phyloP scores from a whole-genome alignment of 805 yeast species.

The Yarrowia sp. region DNA sequence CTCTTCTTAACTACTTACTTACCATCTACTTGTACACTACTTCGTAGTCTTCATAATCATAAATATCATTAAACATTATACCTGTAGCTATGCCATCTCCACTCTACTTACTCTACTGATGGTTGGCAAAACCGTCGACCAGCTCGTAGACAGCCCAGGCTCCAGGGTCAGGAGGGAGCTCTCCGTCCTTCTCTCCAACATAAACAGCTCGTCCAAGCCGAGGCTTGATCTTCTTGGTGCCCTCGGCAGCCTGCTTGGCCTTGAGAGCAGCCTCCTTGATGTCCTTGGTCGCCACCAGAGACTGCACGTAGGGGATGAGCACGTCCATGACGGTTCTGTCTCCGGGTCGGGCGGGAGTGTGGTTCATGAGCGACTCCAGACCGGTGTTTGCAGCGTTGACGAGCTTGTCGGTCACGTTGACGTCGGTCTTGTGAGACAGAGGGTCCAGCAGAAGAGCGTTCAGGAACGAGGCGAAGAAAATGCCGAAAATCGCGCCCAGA shows the following conservation, averaged over 20 bases:
- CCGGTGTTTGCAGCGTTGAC: constrained; percentile 57
- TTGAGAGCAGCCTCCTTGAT: constrained; percentile 67
- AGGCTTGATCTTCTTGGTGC: constrained; percentile 77
- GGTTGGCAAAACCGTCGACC: constrained; percentile 53
- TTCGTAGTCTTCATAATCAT: background rate
- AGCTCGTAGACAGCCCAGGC: constrained; percentile 72
- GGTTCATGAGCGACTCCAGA: constrained; percentile 74
- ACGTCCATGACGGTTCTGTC: constrained; percentile 91
- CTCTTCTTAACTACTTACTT: no score
- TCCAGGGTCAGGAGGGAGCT: constrained; percentile 36
- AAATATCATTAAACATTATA: constrained; percentile 9
- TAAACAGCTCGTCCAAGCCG: constrained; percentile 95
- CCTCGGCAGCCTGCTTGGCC: constrained; percentile 75
- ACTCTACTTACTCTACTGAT: background rate
- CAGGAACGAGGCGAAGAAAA: constrained; percentile 79
- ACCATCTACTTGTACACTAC: no score
- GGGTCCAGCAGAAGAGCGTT: constrained; percentile 46
- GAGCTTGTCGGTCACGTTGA: constrained; percentile 40
- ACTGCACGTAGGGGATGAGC: constrained; percentile 80
- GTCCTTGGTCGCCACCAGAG: constrained; percentile 60
- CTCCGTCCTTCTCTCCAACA: constrained; percentile 55
- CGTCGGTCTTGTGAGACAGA: constrained; percentile 24
- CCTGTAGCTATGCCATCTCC: background rate
- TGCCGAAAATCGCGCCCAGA: constrained; percentile 91
- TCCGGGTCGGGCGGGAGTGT: constrained; percentile 87